Evolutionary conservation across 495 filamentous ascomycete genomes (phyloP).

Genomic region (Tetracladium setigerum): DNA sequence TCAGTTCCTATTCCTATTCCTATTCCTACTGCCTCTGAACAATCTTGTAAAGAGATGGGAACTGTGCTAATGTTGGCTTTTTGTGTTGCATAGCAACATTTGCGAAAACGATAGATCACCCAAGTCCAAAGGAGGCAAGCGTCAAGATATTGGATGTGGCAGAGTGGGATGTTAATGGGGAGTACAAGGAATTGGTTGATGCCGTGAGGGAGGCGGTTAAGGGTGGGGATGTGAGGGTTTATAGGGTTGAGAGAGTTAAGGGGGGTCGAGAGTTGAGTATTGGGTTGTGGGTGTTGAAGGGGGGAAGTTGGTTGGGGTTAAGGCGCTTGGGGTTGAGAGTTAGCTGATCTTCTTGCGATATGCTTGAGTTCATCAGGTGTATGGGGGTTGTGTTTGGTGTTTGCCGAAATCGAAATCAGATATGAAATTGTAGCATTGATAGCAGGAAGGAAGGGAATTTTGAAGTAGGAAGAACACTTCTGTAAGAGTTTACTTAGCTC

Average conservation of each 20-base stretch:
- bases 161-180: conserved; percentile 54
- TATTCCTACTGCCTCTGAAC: neutral
- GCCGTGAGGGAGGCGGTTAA: conserved; percentile 44
- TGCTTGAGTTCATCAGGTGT: no score
- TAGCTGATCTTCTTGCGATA: no score
- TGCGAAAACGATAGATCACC: conserved; percentile 47
- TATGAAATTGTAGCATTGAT: no score
- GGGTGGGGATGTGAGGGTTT: conserved; percentile 65
- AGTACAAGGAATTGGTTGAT: conserved; percentile 50
- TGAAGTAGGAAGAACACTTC: no score
- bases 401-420: no score
- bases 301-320: conserved; percentile 61
- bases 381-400: no score
- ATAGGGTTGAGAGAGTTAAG: conserved; percentile 54
- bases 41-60: no score
- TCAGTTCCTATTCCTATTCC: neutral
- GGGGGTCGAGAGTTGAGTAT: conserved; percentile 61
- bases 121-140: conserved; percentile 31
- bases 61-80: no score
- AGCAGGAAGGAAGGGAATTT: no score
- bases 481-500: no score
- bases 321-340: conserved; percentile 69
- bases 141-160: conserved; percentile 44
- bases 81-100: conserved; percentile 53
- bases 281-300: conserved; percentile 56